These are phyloP conservation scores for Phytomonas sp. DNA, from an alignment of 208 protist genomes.

Conservation along the genomic window DNA sequence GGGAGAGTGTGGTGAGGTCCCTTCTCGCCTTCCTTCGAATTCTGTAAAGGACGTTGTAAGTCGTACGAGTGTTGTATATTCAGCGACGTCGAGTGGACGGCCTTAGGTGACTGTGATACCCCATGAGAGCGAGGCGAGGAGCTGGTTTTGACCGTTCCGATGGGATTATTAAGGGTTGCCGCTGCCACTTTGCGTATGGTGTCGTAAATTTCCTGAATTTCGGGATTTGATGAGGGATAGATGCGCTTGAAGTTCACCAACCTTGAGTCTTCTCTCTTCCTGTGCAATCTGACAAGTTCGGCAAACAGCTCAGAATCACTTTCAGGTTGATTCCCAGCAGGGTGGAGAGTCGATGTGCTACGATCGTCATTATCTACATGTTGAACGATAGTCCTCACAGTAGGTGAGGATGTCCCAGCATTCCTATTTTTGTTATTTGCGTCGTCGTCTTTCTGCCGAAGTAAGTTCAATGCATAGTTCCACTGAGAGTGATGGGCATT, in stretches of 20 bases:
- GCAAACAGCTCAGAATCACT: not conserved
- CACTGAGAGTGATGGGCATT: not conserved
- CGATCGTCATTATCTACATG: not conserved
- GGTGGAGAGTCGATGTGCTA: not conserved
- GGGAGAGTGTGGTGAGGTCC: not conserved
- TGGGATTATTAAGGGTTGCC: not conserved
- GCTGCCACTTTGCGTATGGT: conserved; percentile 19
- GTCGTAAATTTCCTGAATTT: conserved; percentile 65
- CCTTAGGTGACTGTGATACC: not conserved
- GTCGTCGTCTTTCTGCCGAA: not conserved
- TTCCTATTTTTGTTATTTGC: not conserved
- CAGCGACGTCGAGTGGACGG: not conserved
- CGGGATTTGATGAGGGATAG: conserved; percentile 58
- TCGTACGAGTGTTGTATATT: not conserved
- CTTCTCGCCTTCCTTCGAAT: not conserved
- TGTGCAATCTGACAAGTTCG: conserved; percentile 11
- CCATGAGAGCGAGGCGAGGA: not conserved
- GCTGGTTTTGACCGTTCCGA: not conserved
- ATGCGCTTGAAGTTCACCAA: conserved; percentile 72
- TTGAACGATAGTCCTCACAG: not conserved
- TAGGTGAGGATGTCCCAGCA: not conserved
- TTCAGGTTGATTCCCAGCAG: not conserved
- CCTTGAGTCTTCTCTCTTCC: conserved; percentile 59
- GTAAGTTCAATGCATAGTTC: not conserved
- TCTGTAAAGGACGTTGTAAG: not conserved